Evolutionary conservation across 768 basidiomycete species (phyloP).

Genomic region (Lentinula boryana): DNA sequence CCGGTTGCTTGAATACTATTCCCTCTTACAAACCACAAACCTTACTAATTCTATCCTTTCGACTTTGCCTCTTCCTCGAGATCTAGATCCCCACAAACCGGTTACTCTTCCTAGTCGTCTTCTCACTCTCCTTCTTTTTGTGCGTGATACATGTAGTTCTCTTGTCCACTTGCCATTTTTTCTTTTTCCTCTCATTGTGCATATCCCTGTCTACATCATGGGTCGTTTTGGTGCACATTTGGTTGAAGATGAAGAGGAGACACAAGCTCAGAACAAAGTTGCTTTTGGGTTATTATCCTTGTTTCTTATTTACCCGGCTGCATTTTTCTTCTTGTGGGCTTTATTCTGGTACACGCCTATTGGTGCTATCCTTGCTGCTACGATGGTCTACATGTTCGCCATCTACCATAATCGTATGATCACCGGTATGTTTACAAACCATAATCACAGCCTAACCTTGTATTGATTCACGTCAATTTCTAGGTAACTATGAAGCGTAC

Average conservation of each 20-base stretch:
- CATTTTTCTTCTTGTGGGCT: constrained; percentile 85
- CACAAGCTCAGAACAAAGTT: constrained; percentile 96
- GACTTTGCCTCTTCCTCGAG: constrained; percentile 76
- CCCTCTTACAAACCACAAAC: constrained; percentile 72
- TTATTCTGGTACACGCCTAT: constrained; percentile 67
- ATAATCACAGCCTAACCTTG: constrained; percentile 3
- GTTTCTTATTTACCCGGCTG: constrained; percentile 70
- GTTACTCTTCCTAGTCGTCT: constrained; percentile 79
- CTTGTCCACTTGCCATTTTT: constrained; percentile 84
- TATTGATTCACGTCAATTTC: constrained; percentile 2
- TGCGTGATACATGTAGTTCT: constrained; percentile 70
- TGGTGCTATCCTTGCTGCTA: constrained; percentile 68
- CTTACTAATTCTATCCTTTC: constrained; percentile 84
- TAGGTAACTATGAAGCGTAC: constrained; percentile 77
- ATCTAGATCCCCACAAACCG: constrained; percentile 73
- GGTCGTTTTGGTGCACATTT: constrained; percentile 69
- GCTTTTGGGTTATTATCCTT: constrained; percentile 77
- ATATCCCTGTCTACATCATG: constrained; percentile 82
- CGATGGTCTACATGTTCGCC: constrained; percentile 69
- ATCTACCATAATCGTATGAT: constrained; percentile 84
- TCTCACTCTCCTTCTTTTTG: constrained; percentile 68
- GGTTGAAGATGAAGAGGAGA: constrained; percentile 84
- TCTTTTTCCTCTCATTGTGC: constrained; percentile 76
- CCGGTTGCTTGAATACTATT: constrained; percentile 81
- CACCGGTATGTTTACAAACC: constrained; percentile 53